A percentile compares a stretch with the other conserved stretches of the same genome.
Conservation (phyloP, 1,139 yeast species). For the Suhomyces maxii region DNA sequence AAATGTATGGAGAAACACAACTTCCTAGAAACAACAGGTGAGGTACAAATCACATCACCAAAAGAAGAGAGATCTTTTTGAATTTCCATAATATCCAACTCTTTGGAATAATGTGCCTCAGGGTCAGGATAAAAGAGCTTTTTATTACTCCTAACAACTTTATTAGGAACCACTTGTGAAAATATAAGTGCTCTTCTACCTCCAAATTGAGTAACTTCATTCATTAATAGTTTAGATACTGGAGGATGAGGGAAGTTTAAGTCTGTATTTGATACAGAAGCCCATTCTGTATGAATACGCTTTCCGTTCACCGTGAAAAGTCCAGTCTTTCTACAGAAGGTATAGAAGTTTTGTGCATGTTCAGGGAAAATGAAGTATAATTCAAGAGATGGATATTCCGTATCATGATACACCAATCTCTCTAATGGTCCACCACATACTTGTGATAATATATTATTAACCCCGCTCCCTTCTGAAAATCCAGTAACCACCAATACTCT, state of each 20-base stretch:
- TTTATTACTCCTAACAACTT: constrained; percentile 19
- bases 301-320: constrained; percentile 63
- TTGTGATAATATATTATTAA: constrained; percentile 54
- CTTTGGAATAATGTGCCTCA: constrained; percentile 28
- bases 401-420: constrained; percentile 34
- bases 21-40: constrained; percentile 67
- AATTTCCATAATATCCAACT: constrained; percentile 33
- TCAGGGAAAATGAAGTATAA: constrained; percentile 53
- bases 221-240: constrained; percentile 26
- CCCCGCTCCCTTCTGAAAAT: constrained; percentile 27
- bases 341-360: constrained; percentile 58
- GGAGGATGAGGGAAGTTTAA: constrained; percentile 25
- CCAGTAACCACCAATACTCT: constrained; percentile 9
- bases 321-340: constrained; percentile 53
- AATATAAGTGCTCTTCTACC: constrained; percentile 40
- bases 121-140: constrained; percentile 37
- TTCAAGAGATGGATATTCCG: constrained; percentile 32
- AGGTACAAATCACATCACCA: constrained; percentile 64
- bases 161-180: constrained; percentile 27
- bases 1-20: constrained; percentile 64
- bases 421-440: constrained; percentile 78
- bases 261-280: constrained; percentile 25
- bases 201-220: constrained; percentile 30
- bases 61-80: constrained; percentile 51
- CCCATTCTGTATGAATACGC: constrained; percentile 45